phyloP scores from a whole-genome alignment of 1,284 basidiomycete species.

The Ustilago cynodontis region DNA sequence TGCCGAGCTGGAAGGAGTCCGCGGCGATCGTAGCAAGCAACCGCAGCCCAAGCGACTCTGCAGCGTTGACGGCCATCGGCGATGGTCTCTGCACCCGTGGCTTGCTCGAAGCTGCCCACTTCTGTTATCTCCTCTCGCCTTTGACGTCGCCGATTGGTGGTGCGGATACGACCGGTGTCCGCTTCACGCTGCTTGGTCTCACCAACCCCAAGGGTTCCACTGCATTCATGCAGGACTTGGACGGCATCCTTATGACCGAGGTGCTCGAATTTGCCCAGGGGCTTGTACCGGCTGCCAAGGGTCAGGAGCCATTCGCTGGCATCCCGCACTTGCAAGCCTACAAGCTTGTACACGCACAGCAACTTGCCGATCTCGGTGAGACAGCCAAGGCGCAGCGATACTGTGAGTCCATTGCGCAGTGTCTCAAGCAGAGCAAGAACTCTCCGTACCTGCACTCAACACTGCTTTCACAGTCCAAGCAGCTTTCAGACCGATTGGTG shows the following conservation, averaged over 20 bases:
- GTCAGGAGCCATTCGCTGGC: slow-evolving; percentile 85
- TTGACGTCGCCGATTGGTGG: slow-evolving; percentile 83
- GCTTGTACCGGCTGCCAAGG: slow-evolving; percentile 79
- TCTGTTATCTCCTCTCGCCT: slow-evolving; percentile 89
- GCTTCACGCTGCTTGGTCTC: slow-evolving; percentile 77
- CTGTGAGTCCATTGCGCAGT: slow-evolving; percentile 87
- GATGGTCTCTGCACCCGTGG: slow-evolving; percentile 81
- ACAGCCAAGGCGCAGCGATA: slow-evolving; percentile 74
- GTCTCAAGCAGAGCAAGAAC: slow-evolving; percentile 75
- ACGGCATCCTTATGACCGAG: slow-evolving; percentile 88
- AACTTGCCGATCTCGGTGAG: slow-evolving; percentile 75
- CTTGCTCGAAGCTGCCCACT: slow-evolving; percentile 87
- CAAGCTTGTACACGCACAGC: slow-evolving; percentile 82
- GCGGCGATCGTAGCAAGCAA: slow-evolving; percentile 85
- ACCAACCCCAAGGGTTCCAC: slow-evolving; percentile 75
- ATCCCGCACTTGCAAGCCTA: slow-evolving; percentile 90
- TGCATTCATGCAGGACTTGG: slow-evolving; percentile 78
- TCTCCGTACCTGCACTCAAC: slow-evolving; percentile 79
- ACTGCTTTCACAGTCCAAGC: slow-evolving; percentile 82
- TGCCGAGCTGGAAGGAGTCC: slow-evolving; percentile 87
- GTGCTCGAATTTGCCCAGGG: slow-evolving; percentile 92
- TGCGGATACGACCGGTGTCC: slow-evolving; percentile 75
- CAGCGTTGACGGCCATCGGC: slow-evolving; percentile 87
- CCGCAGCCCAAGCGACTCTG: slow-evolving; percentile 75
- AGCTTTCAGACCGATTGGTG: slow-evolving; percentile 83